Evolutionary conservation across 768 basidiomycete species (phyloP).

Genomic region (Auricularia auricula-judae): DNA sequence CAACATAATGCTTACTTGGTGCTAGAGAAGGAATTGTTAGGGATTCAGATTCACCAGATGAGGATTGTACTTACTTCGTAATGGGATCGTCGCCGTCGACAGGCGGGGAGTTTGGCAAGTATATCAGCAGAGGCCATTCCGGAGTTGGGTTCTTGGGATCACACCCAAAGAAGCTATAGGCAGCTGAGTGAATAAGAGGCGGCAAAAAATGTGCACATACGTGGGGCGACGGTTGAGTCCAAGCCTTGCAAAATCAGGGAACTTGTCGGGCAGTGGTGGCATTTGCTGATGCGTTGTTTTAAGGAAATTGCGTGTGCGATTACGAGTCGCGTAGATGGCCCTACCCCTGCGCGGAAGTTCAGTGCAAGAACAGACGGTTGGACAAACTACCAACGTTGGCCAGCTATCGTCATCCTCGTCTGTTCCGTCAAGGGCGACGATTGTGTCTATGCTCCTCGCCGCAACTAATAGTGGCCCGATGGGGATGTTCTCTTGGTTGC

Average conservation of each 20-base stretch:
- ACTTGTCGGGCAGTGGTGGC: conserved; percentile 48
- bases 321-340: conserved; percentile 31
- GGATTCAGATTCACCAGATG: not conserved
- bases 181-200: no score
- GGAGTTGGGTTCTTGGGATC: conserved; percentile 36
- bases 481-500: conserved; percentile 62
- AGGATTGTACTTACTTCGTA: conserved; percentile 52
- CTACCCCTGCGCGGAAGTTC: conserved; percentile 34
- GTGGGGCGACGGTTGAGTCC: conserved; percentile 60
- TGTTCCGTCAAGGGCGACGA: conserved; percentile 64
- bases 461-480: conserved; percentile 61
- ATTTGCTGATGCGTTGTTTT: conserved; percentile 45
- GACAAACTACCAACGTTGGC: conserved; percentile 43
- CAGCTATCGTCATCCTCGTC: conserved; percentile 49
- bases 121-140: conserved; percentile 59
- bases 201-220: not conserved
- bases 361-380: not conserved
- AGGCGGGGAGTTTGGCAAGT: conserved; percentile 70
- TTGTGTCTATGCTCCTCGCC: conserved; percentile 56
- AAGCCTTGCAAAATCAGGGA: conserved; percentile 40
- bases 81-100: conserved; percentile 47
- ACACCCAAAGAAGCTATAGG: conserved; percentile 58
- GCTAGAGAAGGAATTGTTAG: not conserved
- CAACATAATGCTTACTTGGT: not conserved
- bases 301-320: conserved; percentile 33